Base-by-base conservation (phyloP, 345 rosid genomes). In the Cardamine chenopodiifolia region DNA sequence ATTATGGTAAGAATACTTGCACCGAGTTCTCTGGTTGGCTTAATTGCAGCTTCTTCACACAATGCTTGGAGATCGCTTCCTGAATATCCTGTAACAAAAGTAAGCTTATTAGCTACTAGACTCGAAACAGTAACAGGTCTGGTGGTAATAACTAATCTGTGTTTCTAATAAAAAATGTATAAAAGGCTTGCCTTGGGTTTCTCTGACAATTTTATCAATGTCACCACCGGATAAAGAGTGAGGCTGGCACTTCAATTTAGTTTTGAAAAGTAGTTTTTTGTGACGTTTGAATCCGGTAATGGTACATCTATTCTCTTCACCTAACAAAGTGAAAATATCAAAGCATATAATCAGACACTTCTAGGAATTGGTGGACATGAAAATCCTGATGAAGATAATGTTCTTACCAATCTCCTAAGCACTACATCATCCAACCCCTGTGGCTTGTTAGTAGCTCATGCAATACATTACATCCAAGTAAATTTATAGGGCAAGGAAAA, bases 31-130 rank as follows among this genome's bases (percentile, higher is more conserved):
- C 98, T 78, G 70, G 91, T 91, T 42, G 98, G 98, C 97, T 91
- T 91, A 97, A 94, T 91, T 52, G 98, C 98, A 62, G 98, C 98
- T 87, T 94, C 98, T 84, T 94, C 98, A 76, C 98, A 94, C 79
- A 94, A 66, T 63, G 98, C 98, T 88, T 90, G 97, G 37, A 94
- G 83, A 83, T 94, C 98, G 39, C 98, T 94, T 76, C 98, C 98
- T 76, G 98, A 91, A 85, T 91, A 94, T 49, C 96, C 98, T 94
- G 74, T 52, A 11, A 48, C 77, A 45, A 26, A 22, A 32, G 34
- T 11, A 63, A 20, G 57, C 54, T 40, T 63, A 19, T 39, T 49
- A 60, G 67, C 40, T 65, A 17, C 32, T 26, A 7, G 25, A 29
- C 74, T 62, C 5, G 7, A 25, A 56, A 32, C 28, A 4, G 3